Conservation (phyloP, 441 rosid genomes). For the Pelargonium cotyledonis region DNA sequence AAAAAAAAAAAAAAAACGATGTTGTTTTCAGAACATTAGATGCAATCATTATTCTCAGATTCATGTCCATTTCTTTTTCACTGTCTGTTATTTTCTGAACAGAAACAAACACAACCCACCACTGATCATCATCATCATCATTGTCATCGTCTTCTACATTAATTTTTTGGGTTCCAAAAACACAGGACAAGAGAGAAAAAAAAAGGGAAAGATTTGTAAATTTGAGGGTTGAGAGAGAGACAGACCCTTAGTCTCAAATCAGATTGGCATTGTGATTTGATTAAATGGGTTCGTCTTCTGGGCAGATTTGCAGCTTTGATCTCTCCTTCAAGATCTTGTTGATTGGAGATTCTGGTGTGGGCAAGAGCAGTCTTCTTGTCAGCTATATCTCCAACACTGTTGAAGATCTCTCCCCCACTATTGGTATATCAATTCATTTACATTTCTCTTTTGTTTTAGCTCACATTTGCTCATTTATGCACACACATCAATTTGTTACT, state of each 20-base stretch:
- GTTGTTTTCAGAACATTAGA: too few species aligned
- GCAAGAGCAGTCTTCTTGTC: constrained; percentile 62
- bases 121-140: constrained; percentile 20
- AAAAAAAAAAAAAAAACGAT: too few species aligned
- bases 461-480: background rate
- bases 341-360: constrained; percentile 62
- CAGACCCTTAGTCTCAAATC: background rate
- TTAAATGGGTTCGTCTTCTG: constrained; percentile 56
- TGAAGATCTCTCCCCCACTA: constrained; percentile 49
- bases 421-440: constrained; percentile 30
- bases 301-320: constrained; percentile 38
- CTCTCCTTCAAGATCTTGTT: constrained; percentile 61
- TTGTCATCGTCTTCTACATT: background rate
- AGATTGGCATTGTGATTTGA: background rate
- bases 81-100: constrained; percentile 17
- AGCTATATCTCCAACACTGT: constrained; percentile 45
- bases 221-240: background rate
- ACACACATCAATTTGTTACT: background rate
- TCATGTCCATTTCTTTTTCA: constrained; percentile 19
- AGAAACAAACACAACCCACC: background rate
- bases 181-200: background rate
- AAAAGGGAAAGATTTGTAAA: constrained; percentile 9
- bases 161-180: constrained; percentile 3
- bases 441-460: background rate
- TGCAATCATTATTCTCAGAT: background rate